These are phyloP conservation scores for Tricholoma saponaceum DNA, from an alignment of 768 basidiomycete genomes.

Conservation along the genomic window DNA sequence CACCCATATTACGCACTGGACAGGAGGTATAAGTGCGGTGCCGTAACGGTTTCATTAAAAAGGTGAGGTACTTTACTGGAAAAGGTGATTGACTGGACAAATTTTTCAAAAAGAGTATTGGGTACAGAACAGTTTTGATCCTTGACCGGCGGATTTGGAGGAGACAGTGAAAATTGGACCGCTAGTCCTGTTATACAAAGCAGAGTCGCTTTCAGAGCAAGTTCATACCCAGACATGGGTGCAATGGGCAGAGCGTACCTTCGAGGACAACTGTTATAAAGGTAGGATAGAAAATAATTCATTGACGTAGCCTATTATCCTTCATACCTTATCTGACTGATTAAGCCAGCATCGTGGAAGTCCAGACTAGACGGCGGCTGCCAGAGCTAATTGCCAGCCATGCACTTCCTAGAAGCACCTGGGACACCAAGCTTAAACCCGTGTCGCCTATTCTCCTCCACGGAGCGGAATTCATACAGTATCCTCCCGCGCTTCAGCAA, in stretches of 20 bases:
- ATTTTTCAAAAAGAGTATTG: slow-evolving; percentile 30
- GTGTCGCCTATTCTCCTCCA: neutral
- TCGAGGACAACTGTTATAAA: neutral
- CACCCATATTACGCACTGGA: slow-evolving; percentile 26
- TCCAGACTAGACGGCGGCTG: neutral
- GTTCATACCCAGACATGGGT: slow-evolving; percentile 6
- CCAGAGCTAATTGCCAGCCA: neutral
- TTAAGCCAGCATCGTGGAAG: neutral
- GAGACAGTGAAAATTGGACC: slow-evolving; percentile 33
- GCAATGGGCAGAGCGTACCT: neutral
- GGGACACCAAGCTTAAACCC: neutral
- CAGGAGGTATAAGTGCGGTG: neutral
- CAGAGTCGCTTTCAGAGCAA: slow-evolving; percentile 16
- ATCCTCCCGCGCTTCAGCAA: too few species aligned
- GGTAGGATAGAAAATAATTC: neutral
- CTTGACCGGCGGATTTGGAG: slow-evolving; percentile 35
- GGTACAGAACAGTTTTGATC: slow-evolving; percentile 27
- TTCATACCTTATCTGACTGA: neutral
- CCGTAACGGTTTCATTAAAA: neutral
- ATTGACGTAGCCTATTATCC: neutral
- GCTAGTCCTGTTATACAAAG: slow-evolving; percentile 27
- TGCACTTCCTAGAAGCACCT: neutral
- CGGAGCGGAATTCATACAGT: neutral
- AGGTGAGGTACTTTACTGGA: slow-evolving; percentile 28
- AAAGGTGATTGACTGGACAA: slow-evolving; percentile 33